Evolutionary conservation across 805 yeast genomes (phyloP), one percentile per base, ranked within the genome.

Genomic region (Metschnikowia proteae): DNA sequence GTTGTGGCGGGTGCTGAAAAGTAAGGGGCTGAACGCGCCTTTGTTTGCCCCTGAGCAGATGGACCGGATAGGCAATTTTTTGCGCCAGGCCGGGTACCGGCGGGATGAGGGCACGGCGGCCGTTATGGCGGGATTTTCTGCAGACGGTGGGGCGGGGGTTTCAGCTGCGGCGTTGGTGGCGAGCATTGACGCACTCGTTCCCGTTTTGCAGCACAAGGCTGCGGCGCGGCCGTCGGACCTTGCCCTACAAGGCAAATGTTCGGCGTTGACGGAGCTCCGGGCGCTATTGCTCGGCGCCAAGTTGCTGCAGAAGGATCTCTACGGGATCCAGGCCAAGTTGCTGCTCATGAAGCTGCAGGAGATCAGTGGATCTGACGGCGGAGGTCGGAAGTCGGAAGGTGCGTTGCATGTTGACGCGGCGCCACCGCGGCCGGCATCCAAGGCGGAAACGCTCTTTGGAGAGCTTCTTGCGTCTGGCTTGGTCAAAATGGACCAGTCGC

Each of bases 1-100:
- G 62, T 88, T 96, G 13, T 94, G 99, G 99, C 84, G 86, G 63
- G 68, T 67, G 40, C 81, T 91, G 30, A 81, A 78, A 43, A 71
- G 81, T 2, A 73, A 79, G 37, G 73, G 71, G 11, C 76, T 85
- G n/a, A 82, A 81, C 6, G 61, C 77, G 40, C 86, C 91, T 4
- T 70, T 94, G 39, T 91, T 95, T 62, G 85, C 88, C 10, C 73
- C 70, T 32, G 84, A 80, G 4, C 84, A 87, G 36, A 71, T 91
- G 54, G 80, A 79, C 28, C 80, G 76, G 59, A 86, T 94, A 48
- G 96, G 88, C 56, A 74, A 70, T 38, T 94, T 90, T 61, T 68
- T 95, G 53, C 53, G 50, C 32, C 71, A 65, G 54, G 66, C 70
- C 4, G 67, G 69, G 11, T 61, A 59, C 50, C 49, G 47, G 13